phyloP scores from a whole-genome alignment of 768 basidiomycete genomes.

The Tylopilus felleus region DNA sequence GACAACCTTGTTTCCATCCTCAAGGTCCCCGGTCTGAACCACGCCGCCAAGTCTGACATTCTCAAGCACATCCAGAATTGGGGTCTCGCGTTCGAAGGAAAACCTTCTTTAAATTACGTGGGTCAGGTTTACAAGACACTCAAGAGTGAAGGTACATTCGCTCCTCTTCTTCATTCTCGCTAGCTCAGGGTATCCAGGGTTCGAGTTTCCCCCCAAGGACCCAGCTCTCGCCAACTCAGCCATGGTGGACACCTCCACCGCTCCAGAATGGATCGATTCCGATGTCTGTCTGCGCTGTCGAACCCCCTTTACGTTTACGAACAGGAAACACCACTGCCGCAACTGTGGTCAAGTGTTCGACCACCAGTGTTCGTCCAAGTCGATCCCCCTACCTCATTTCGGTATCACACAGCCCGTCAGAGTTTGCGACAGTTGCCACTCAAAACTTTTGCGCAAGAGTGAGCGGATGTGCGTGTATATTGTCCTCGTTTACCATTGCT shows the following conservation, averaged over 20 bases:
- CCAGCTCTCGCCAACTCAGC: constrained; percentile 64
- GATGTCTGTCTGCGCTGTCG: constrained; percentile 93
- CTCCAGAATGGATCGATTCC: constrained; percentile 97
- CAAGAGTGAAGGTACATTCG: constrained; percentile 61
- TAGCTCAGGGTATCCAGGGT: constrained; percentile 45
- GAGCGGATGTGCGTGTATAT: constrained; percentile 47
- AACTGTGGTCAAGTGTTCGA: constrained; percentile 98
- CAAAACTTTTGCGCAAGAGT: constrained; percentile 68
- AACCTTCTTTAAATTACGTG: constrained; percentile 67
- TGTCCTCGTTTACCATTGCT: not conserved
- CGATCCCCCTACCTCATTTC: constrained; percentile 83
- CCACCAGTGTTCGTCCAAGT: constrained; percentile 85
- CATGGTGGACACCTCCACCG: constrained; percentile 87
- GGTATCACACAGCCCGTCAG: constrained; percentile 91
- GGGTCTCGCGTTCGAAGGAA: constrained; percentile 87
- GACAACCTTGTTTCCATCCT: constrained; percentile 90
- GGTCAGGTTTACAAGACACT: constrained; percentile 78
- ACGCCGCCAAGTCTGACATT: constrained; percentile 79
- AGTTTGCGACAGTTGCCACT: constrained; percentile 87
- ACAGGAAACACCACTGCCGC: constrained; percentile 96
- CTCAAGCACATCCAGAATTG: constrained; percentile 87
- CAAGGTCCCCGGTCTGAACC: constrained; percentile 70
- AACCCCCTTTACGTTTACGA: constrained; percentile 88
- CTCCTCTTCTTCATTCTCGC: not conserved
- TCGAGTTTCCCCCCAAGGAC: constrained; percentile 81